Evolutionary conservation across 2,329 filamentous ascomycete genomes (phyloP).

Genomic region (Zasmidium angulare): DNA sequence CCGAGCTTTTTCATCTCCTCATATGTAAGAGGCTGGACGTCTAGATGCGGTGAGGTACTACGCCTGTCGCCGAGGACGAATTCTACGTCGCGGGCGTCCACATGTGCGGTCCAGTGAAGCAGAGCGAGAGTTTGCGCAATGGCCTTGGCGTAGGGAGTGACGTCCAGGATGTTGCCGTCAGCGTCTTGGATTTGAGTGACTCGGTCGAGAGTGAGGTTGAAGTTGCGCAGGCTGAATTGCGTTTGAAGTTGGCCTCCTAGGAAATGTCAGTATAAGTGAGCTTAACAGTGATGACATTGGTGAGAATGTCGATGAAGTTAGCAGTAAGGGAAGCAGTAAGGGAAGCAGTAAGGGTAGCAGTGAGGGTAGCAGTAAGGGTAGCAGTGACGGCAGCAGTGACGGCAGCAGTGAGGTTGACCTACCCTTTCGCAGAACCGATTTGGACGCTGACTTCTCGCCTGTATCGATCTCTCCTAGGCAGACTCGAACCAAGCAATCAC

Average conservation of each 20-base stretch:
- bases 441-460: slow-evolving; percentile 14
- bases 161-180: slow-evolving; percentile 41
- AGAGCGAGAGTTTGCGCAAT: slow-evolving; percentile 55
- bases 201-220: slow-evolving; percentile 24
- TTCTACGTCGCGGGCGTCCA: slow-evolving; percentile 57
- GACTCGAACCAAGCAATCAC: slow-evolving; percentile 49
- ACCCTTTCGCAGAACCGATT: slow-evolving; percentile 25
- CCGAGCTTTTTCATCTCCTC: neutral
- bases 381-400: too few species aligned
- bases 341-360: too few species aligned
- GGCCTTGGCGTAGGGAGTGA: slow-evolving; percentile 38
- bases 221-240: slow-evolving; percentile 46
- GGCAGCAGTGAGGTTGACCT: too few species aligned
- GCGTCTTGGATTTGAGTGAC: slow-evolving; percentile 54
- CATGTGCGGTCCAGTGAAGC: slow-evolving; percentile 49
- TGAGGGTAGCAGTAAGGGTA: too few species aligned
- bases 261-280: neutral
- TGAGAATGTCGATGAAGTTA: too few species aligned
- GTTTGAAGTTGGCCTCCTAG: neutral
- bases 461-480: slow-evolving; percentile 45
- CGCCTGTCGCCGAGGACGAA: slow-evolving; percentile 49
- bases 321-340: too few species aligned
- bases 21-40: neutral
- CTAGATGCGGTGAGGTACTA: slow-evolving; percentile 12
- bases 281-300: too few species aligned